phyloP scores from a whole-genome alignment of 768 basidiomycete genomes.

The Kondoa malvinella region DNA sequence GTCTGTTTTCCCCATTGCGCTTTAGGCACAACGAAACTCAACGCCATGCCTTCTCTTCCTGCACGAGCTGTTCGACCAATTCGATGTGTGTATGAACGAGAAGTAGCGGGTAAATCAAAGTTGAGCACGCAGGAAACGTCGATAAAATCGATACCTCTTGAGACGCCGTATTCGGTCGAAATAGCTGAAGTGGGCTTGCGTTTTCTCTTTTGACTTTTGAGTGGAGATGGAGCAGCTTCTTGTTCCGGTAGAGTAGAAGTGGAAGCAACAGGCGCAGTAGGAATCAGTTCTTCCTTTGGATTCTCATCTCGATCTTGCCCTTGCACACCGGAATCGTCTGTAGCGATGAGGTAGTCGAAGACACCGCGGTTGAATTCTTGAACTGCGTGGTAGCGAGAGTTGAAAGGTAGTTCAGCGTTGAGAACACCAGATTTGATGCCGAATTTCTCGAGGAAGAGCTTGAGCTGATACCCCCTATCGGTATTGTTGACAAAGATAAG shows the following conservation, averaged over 20 bases:
- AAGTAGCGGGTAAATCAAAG: slow-evolving; percentile 83
- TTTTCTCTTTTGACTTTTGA: slow-evolving; percentile 25
- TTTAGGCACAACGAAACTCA: slow-evolving; percentile 62
- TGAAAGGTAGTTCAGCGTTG: slow-evolving; percentile 86
- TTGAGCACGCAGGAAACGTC: slow-evolving; percentile 95
- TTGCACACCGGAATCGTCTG: slow-evolving; percentile 61
- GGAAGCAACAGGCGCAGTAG: slow-evolving; percentile 9
- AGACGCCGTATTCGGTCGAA: slow-evolving; percentile 71
- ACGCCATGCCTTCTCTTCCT: slow-evolving; percentile 73
- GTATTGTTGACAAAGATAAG: slow-evolving; percentile 93
- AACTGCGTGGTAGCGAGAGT: slow-evolving; percentile 91
- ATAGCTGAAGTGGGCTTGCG: slow-evolving; percentile 38
- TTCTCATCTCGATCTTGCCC: slow-evolving; percentile 10
- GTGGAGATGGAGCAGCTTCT: background rate
- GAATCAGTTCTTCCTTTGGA: background rate
- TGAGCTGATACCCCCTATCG: slow-evolving; percentile 81
- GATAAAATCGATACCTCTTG: slow-evolving; percentile 89
- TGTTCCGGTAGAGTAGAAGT: slow-evolving; percentile 21
- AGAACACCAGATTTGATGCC: slow-evolving; percentile 89
- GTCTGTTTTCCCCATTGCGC: slow-evolving; percentile 32
- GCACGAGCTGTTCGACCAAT: slow-evolving; percentile 94
- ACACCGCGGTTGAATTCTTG: slow-evolving; percentile 98
- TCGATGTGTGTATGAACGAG: slow-evolving; percentile 80
- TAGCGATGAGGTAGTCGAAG: slow-evolving; percentile 96
- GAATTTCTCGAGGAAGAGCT: slow-evolving; percentile 96